Evolutionary conservation across 2,329 filamentous ascomycete species (phyloP), one percentile per base, ranked within the genome.

Genomic region (Bimuria novae-zelandiae): DNA sequence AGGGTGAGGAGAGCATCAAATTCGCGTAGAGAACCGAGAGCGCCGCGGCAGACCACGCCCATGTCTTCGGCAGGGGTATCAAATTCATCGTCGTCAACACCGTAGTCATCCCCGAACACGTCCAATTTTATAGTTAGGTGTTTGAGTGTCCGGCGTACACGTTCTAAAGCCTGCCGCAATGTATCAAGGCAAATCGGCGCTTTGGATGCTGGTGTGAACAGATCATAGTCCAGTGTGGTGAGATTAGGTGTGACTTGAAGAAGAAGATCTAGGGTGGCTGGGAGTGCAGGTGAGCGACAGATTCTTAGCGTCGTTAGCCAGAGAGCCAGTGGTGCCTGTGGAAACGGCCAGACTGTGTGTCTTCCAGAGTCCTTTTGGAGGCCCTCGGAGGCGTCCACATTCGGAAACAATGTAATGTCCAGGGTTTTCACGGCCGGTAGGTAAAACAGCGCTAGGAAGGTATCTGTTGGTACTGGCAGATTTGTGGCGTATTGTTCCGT

Each of bases 401-500:
- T 29, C 7, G 44, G 44, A n/a, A 48, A 39, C n/a, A 48, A 39
- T 1, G 33, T 17, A 4, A 48, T 10, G 19, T 48, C 32, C 16
- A 48, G 22, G 3, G 8, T 39, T 21, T 27, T 37, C 21, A 48
- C 16, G n/a, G n/a, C 22, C 8, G 44, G 44, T 16, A 48, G 33
- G 14, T 48, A 48, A 22, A 48, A 48, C 14, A 48, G 21, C 33
- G 19, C 12, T 7, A 48, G 44, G 14, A 39, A 48, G 12, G 44
- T 37, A 23, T 48, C 22, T 4, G 17, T 17, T 8, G 32, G 32
- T n/a, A 48, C n/a, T n/a, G 35, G 25, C n/a, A 39, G 22, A n/a
- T 29, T 19, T n/a, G 22, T 22, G 7, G 32, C 42, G 30, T 48
- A 37, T 43, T 11, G 10, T 8, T 14, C 19, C 3, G 3, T 40